Base-by-base conservation (phyloP, 257 asterid genomes). In the Solanum etuberosum region DNA sequence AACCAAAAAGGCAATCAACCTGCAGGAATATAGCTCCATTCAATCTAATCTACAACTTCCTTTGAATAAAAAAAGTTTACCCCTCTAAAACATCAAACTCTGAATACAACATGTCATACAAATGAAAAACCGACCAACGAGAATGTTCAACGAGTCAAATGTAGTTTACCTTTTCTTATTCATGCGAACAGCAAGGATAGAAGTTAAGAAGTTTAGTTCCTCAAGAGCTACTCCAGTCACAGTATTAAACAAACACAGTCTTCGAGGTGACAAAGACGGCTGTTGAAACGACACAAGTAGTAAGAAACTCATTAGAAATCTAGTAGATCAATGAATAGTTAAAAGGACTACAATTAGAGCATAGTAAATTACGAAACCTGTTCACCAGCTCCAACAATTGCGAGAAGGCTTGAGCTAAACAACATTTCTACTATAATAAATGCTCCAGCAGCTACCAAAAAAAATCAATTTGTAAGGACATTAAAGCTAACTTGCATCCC, bases 361-460 rank as follows among this genome's bases (percentile, higher is more conserved):
- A 8, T 74, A 42, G 7, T 35, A 83, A 83, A 78, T 48, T 84
- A 85, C 68, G 9, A 37, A 80, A 96, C 98, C 98, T 96, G 99
- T 90, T 96, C 98, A 85, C 98, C 99, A 86, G 98, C 99, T 82
- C 99, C 99, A 88, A 96, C 98, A 84, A 94, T 90, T 81, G 98
- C 98, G 25, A 96, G 97, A 86, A 96, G 96, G 88, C 93, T 94
- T 83, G 99, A 89, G 90, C 91, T 92, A 92, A 93, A 95, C 65
- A 94, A 92, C 99, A 96, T 96, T 92, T 96, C 98, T 86, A 94
- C 96, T 73, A 96, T 91, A 76, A 84, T 89, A 89, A 95, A 96
- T 71, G 97, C 99, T 87, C 99, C 98, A 90, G 92, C 84, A 90
- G 90, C 99, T 96, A 90, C 74, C 85, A 90, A 90, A 71, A 38